Evolutionary conservation across 2,329 filamentous ascomycete genomes (phyloP).

Genomic region (Verticillium dahliae): DNA sequence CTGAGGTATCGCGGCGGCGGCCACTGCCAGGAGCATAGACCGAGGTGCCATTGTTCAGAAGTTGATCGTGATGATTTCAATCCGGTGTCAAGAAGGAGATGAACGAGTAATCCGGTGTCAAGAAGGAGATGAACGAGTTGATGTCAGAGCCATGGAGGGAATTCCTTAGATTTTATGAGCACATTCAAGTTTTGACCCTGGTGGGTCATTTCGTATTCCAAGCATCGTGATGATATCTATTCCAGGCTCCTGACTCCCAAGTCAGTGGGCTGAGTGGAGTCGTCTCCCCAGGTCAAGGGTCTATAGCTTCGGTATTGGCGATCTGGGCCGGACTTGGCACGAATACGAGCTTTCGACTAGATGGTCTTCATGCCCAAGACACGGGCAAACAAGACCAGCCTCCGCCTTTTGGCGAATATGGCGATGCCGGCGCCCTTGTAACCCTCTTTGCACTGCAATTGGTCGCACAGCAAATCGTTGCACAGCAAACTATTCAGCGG

Average conservation of each 20-base stretch:
- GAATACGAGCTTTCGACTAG: background rate
- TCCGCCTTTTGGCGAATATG: background rate
- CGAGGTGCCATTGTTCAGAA: constrained; percentile 2
- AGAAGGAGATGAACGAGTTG: background rate
- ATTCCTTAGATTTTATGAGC: background rate
- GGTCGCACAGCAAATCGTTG: too few species aligned
- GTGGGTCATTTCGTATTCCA: background rate
- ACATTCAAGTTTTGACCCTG: background rate
- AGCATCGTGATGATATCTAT: background rate
- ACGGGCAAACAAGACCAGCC: background rate
- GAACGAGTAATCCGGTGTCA: background rate
- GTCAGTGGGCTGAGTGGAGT: background rate
- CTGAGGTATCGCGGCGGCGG: constrained; percentile 4
- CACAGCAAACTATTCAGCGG: too few species aligned
- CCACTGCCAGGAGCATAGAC: constrained; percentile 3
- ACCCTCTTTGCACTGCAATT: background rate
- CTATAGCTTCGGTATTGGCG: background rate
- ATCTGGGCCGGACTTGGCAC: background rate
- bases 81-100: background rate
- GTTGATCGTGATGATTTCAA: background rate
- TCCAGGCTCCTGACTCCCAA: background rate
- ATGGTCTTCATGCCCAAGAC: background rate
- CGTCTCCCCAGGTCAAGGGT: background rate
- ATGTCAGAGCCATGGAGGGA: background rate
- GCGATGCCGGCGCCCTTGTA: background rate